phyloP scores from a whole-genome alignment of 352 stramenopile genomes.

The Phytophthora pistaciae region DNA sequence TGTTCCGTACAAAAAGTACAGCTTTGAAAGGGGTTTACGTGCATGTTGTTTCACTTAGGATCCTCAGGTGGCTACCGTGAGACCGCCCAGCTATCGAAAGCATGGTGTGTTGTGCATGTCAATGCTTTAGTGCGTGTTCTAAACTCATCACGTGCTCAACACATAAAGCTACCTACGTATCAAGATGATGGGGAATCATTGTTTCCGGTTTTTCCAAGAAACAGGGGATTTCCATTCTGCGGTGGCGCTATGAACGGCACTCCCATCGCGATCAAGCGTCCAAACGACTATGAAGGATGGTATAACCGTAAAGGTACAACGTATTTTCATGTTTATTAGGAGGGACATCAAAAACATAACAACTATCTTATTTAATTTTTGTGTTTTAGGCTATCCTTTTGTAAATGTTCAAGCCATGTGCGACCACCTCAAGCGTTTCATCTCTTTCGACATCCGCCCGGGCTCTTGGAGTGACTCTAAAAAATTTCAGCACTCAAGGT shows the following conservation, averaged over 20 bases:
- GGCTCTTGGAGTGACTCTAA: not conserved
- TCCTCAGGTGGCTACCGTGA: not conserved
- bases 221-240: not conserved
- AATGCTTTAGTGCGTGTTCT: not conserved
- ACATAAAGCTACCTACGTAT: not conserved
- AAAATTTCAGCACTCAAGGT: not conserved
- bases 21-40: not conserved
- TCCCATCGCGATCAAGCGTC: not conserved
- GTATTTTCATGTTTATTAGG: not conserved
- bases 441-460: not conserved
- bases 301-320: not conserved
- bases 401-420: not conserved
- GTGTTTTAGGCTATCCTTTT: not conserved
- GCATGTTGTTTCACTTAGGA: slow-evolving; percentile 1
- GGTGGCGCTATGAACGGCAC: not conserved
- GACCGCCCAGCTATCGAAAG: not conserved
- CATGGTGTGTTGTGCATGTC: not conserved
- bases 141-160: not conserved
- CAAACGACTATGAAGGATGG: not conserved
- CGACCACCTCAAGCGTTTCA: not conserved
- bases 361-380: not conserved
- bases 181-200: not conserved
- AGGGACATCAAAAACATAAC: not conserved
- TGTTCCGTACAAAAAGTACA: not conserved
- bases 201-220: not conserved